These are phyloP conservation scores for Ganoderma boninense DNA, from an alignment of 1,284 basidiomycete genomes.

Conservation along the genomic window DNA sequence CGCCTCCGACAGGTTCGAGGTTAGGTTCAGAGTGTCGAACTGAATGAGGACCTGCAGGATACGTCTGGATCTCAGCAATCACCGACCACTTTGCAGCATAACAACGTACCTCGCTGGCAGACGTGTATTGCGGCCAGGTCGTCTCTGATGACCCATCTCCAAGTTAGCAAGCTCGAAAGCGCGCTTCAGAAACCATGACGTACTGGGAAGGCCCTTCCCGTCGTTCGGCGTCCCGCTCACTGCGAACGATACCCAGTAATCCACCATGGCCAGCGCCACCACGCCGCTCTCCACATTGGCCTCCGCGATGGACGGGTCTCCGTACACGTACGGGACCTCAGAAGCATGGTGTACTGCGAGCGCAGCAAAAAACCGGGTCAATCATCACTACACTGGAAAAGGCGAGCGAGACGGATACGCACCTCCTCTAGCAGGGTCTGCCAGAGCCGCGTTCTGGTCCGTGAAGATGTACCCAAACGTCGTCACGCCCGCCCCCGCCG, in stretches of 20 bases:
- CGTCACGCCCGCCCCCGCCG: background rate
- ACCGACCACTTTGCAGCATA: too few relatives aligned
- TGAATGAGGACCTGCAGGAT: too few relatives aligned
- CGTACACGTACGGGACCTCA: constrained; percentile 53
- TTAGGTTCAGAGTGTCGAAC: too few relatives aligned
- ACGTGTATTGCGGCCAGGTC: too few relatives aligned
- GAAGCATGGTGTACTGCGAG: constrained; percentile 47
- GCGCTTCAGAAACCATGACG: constrained; percentile 16
- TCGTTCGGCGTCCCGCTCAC: constrained; percentile 43
- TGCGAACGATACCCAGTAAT: constrained; percentile 64
- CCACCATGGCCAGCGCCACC: constrained; percentile 52
- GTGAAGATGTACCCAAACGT: constrained; percentile 46
- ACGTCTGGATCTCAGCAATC: too few relatives aligned
- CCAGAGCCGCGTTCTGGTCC: constrained; percentile 44
- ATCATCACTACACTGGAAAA: too few relatives aligned
- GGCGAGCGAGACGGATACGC: background rate
- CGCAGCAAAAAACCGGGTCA: background rate
- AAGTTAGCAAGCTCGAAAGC: too few relatives aligned
- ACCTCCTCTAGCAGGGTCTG: background rate
- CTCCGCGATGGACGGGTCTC: constrained; percentile 31
- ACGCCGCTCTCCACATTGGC: constrained; percentile 35
- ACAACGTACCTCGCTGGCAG: too few relatives aligned
- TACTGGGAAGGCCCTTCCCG: constrained; percentile 40
- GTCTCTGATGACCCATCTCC: too few relatives aligned
- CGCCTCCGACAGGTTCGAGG: too few relatives aligned